Evolutionary conservation across 139 green algal species (phyloP).

Genomic region (Coccomyxa sp.): DNA sequence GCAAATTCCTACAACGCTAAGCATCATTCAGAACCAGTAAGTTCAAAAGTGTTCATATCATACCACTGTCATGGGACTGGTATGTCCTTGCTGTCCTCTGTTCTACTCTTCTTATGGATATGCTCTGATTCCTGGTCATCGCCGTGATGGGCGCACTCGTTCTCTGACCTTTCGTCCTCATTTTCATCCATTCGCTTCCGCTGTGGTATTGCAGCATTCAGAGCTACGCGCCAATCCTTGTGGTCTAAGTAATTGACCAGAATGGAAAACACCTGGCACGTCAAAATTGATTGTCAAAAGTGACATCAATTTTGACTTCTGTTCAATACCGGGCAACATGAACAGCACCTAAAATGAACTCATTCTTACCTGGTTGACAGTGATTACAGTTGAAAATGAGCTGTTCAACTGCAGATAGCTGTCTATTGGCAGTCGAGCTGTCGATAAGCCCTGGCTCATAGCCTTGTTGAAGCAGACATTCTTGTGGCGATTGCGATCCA

Average conservation of each 20-base stretch:
- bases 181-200: neutral
- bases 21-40: too few relatives aligned
- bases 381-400: slow-evolving; percentile 61
- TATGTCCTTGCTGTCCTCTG: too few relatives aligned
- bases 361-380: slow-evolving; percentile 68
- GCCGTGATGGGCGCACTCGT: too few relatives aligned
- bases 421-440: slow-evolving; percentile 71
- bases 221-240: neutral
- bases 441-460: slow-evolving; percentile 57
- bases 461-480: slow-evolving; percentile 50
- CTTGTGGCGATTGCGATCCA: slow-evolving; percentile 82
- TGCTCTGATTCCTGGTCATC: too few relatives aligned
- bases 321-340: neutral
- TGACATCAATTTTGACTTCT: neutral
- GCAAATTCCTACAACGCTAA: too few relatives aligned
- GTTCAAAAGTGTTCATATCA: too few relatives aligned
- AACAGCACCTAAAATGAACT: neutral
- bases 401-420: slow-evolving; percentile 54
- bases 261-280: neutral
- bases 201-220: neutral
- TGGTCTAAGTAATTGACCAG: neutral
- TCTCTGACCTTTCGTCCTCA: neutral
- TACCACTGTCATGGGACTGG: too few relatives aligned
- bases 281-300: neutral
- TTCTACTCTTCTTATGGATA: too few relatives aligned